Evolutionary conservation across 2,329 filamentous ascomycete genomes (phyloP).

Genomic region (Cytospora mali): DNA sequence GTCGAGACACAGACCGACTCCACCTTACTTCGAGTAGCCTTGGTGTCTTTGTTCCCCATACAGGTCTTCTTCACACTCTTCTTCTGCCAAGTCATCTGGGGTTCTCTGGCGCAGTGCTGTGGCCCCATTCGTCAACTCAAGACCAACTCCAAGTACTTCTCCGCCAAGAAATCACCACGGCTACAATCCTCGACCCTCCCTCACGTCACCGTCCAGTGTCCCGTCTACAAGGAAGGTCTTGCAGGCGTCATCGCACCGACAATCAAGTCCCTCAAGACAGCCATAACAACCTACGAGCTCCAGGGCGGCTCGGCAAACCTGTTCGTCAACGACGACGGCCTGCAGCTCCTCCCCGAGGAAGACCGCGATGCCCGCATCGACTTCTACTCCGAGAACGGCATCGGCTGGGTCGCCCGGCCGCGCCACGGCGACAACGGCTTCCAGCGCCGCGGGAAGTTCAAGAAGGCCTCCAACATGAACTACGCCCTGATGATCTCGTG

Average conservation of each 20-base stretch:
- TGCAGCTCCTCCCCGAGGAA: slow-evolving; percentile 67
- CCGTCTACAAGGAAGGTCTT: slow-evolving; percentile 85
- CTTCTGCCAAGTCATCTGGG: slow-evolving; percentile 77
- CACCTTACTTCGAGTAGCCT: slow-evolving; percentile 63
- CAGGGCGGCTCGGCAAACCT: slow-evolving; percentile 79
- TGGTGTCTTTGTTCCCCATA: slow-evolving; percentile 67
- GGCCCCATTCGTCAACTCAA: slow-evolving; percentile 74
- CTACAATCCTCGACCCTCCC: slow-evolving; percentile 62
- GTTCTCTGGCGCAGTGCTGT: slow-evolving; percentile 74
- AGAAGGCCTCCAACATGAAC: slow-evolving; percentile 76
- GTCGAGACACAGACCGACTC: slow-evolving; percentile 67
- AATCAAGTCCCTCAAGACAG: slow-evolving; percentile 75
- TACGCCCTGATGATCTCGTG: slow-evolving; percentile 68
- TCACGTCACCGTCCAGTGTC: slow-evolving; percentile 81
- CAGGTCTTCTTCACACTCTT: slow-evolving; percentile 83
- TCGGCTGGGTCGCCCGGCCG: slow-evolving; percentile 70
- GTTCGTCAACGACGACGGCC: slow-evolving; percentile 75
- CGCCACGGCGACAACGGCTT: slow-evolving; percentile 66
- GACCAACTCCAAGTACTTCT: slow-evolving; percentile 81
- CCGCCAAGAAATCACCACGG: slow-evolving; percentile 67
- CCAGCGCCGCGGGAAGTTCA: slow-evolving; percentile 65
- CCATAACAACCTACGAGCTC: slow-evolving; percentile 75
- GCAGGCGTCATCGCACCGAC: slow-evolving; percentile 75
- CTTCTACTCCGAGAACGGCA: slow-evolving; percentile 69
- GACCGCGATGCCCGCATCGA: slow-evolving; percentile 62